Evolutionary conservation across 2,329 filamentous ascomycete species (phyloP).

Genomic region (Apiospora pterosperma): DNA sequence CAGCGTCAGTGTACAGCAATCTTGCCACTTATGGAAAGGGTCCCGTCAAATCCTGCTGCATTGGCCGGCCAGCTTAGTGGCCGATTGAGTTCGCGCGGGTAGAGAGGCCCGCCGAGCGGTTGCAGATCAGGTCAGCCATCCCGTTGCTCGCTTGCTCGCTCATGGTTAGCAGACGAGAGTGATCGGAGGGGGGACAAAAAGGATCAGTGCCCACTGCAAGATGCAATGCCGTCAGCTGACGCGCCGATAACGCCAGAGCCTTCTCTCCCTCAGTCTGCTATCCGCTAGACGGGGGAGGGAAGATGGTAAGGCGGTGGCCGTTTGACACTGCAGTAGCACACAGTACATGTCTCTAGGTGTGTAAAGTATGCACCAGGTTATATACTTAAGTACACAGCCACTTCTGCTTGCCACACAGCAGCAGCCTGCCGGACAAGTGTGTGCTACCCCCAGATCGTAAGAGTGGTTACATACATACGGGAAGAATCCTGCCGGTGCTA

Average conservation of each 20-base stretch:
- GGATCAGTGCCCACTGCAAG: background rate
- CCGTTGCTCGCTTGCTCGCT: background rate
- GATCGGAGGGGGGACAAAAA: no score
- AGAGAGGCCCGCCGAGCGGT: background rate
- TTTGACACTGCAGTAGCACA: background rate
- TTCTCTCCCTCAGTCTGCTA: no score
- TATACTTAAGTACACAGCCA: conserved; percentile 2
- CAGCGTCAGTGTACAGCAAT: no score
- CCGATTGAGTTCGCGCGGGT: background rate
- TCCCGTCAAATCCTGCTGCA: background rate
- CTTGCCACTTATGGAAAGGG: background rate
- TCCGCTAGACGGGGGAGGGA: no score
- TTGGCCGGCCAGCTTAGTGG: background rate
- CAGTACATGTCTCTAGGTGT: no score
- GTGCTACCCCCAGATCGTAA: no score
- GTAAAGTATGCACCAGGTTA: no score
- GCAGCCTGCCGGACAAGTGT: no score
- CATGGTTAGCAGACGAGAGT: no score
- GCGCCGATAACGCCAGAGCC: background rate
- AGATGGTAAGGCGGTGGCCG: background rate
- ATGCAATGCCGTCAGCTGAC: background rate
- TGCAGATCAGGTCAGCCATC: background rate
- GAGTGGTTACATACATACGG: no score
- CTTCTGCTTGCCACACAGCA: background rate
- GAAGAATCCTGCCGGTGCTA: no score